A percentile compares a stretch with the other conserved stretches of the same genome.
These are phyloP conservation scores for Lolium rigidum DNA, from an alignment of 176 grass and related monocot genomes.

Conservation along the genomic window DNA sequence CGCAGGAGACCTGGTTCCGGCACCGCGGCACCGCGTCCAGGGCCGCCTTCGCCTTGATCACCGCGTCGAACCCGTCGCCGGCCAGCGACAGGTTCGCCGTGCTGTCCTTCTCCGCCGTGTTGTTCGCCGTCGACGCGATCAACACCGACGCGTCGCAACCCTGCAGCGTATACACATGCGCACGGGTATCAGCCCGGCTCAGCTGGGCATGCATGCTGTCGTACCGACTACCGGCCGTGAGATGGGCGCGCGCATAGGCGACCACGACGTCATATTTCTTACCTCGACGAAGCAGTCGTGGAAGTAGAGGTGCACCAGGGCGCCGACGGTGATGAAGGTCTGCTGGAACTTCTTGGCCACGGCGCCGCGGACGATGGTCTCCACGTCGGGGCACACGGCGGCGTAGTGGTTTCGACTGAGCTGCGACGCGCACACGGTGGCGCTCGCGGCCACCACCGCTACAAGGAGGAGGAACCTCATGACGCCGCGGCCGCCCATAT, in stretches of 20 bases:
- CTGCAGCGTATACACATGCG: neutral
- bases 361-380: conserved; percentile 55
- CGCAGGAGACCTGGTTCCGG: conserved; percentile 64
- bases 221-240: no score
- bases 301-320: conserved; percentile 65
- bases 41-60: conserved; percentile 59
- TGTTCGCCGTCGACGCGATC: conserved; percentile 50
- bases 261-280: no score
- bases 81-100: conserved; percentile 57
- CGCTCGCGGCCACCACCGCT: neutral
- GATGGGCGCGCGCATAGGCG: no score
- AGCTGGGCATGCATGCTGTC: neutral
- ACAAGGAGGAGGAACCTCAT: neutral
- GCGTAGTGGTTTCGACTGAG: conserved; percentile 52
- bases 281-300: conserved; percentile 63
- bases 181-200: no score
- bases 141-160: conserved; percentile 77
- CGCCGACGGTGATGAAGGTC: conserved; percentile 45
- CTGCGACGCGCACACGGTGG: conserved; percentile 11
- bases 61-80: conserved; percentile 63
- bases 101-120: conserved; percentile 64
- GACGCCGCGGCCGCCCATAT: neutral
- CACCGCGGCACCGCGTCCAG: conserved; percentile 67
- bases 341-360: conserved; percentile 42
- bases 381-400: conserved; percentile 57